Evolutionary conservation across 1,284 basidiomycete species (phyloP).

Genomic region (Fomitopsis pinicola): DNA sequence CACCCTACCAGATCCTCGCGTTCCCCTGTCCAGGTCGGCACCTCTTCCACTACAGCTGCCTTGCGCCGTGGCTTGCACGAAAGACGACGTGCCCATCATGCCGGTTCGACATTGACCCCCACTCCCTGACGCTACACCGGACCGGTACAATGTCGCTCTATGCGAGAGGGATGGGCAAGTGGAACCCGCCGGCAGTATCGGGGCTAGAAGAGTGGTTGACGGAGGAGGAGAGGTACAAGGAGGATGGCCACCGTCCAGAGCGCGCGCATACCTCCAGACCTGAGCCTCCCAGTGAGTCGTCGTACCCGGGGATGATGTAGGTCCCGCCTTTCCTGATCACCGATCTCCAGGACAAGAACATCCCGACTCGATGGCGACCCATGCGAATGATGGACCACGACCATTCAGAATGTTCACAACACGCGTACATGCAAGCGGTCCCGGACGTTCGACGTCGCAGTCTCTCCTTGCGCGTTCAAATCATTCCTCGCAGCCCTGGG

Average conservation of each 20-base stretch:
- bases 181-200: slow-evolving; percentile 21
- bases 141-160: neutral
- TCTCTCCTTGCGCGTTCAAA: too few species aligned
- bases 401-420: too few species aligned
- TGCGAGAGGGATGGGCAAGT: slow-evolving; percentile 6
- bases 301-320: neutral
- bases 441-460: too few species aligned
- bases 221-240: slow-evolving; percentile 17
- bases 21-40: slow-evolving; percentile 30
- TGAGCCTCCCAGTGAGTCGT: neutral
- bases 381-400: neutral
- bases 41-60: slow-evolving; percentile 25
- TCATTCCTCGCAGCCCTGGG: too few species aligned
- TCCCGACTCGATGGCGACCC: neutral
- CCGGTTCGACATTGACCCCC: slow-evolving; percentile 28
- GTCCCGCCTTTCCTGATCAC: neutral
- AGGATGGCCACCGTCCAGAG: slow-evolving; percentile 4
- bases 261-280: neutral
- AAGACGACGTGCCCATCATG: slow-evolving; percentile 31
- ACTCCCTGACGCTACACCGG: slow-evolving; percentile 22
- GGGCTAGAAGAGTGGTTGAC: slow-evolving; percentile 21
- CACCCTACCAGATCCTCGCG: slow-evolving; percentile 14
- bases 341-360: neutral
- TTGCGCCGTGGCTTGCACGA: slow-evolving; percentile 26
- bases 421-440: too few species aligned